A percentile compares a stretch with the other conserved stretches of the same genome.
Conservation (phyloP, 1,139 yeast species). For the Suhomyces maxii region DNA sequence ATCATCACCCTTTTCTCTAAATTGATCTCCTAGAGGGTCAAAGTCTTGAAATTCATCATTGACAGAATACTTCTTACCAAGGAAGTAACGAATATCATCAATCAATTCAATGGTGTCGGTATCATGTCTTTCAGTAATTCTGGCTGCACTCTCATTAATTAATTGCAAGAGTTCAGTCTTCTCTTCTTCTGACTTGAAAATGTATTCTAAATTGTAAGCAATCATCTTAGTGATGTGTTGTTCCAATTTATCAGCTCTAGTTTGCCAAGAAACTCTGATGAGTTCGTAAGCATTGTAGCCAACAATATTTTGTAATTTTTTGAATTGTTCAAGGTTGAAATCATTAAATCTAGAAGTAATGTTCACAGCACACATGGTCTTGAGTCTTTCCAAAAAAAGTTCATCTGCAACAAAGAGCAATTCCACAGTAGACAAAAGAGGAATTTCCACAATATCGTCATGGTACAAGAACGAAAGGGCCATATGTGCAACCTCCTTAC, state of each 20-base stretch:
- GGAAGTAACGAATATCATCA: slow-evolving; percentile 72
- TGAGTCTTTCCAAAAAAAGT: slow-evolving; percentile 60
- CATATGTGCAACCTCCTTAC: slow-evolving; percentile 48
- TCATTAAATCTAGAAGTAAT: slow-evolving; percentile 43
- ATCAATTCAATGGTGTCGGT: slow-evolving; percentile 78
- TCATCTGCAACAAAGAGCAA: slow-evolving; percentile 62
- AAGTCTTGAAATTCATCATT: slow-evolving; percentile 33
- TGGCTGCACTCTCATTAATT: slow-evolving; percentile 49
- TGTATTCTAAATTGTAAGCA: slow-evolving; percentile 48
- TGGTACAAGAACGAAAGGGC: slow-evolving; percentile 59
- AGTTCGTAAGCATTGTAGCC: slow-evolving; percentile 54
- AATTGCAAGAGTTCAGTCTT: slow-evolving; percentile 20
- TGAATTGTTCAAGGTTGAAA: slow-evolving; percentile 23
- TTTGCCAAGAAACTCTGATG: slow-evolving; percentile 66
- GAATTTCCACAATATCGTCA: slow-evolving; percentile 54
- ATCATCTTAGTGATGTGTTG: slow-evolving; percentile 59
- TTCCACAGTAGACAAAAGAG: slow-evolving; percentile 52
- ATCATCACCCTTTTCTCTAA: slow-evolving; percentile 13
- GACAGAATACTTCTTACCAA: slow-evolving; percentile 48
- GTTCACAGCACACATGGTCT: slow-evolving; percentile 63
- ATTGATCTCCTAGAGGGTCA: slow-evolving; percentile 20
- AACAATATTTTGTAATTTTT: slow-evolving; percentile 16
- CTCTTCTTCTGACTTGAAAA: slow-evolving; percentile 33
- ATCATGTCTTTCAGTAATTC: slow-evolving; percentile 63
- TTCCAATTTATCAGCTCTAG: slow-evolving; percentile 64